Evolutionary conservation across 805 yeast genomes (phyloP).

Genomic region (Wickerhamomyces xylosicus): DNA sequence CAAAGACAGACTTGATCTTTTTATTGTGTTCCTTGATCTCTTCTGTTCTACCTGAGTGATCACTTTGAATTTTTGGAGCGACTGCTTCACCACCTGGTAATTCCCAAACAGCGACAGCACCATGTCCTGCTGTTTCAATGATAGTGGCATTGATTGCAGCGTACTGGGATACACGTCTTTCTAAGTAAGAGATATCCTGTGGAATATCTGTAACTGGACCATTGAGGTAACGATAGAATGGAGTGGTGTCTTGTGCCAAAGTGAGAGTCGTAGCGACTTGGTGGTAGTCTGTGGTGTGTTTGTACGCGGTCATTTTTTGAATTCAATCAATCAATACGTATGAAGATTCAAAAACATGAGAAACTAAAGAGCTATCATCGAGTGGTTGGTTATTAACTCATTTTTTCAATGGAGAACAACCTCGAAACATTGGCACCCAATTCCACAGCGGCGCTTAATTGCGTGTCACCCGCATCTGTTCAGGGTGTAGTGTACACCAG

Average conservation of each 20-base stretch:
- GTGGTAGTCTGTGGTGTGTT: slow-evolving; percentile 7
- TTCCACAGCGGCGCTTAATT: too few species aligned
- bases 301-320: too few species aligned
- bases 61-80: neutral
- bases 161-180: slow-evolving; percentile 6
- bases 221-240: slow-evolving; percentile 8
- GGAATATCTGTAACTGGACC: slow-evolving; percentile 8
- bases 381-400: too few species aligned
- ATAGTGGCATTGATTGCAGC: slow-evolving; percentile 6
- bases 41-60: neutral
- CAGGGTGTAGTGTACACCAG: too few species aligned
- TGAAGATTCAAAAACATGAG: too few species aligned
- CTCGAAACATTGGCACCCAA: too few species aligned
- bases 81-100: slow-evolving; percentile 12
- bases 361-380: too few species aligned
- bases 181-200: slow-evolving; percentile 8
- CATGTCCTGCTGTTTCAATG: slow-evolving; percentile 6
- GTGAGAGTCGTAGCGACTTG: slow-evolving; percentile 11
- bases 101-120: slow-evolving; percentile 14
- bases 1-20: neutral
- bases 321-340: too few species aligned
- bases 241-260: slow-evolving; percentile 13
- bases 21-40: neutral
- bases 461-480: too few species aligned
- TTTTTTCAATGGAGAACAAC: too few species aligned